Percentiles rank a stretch among this genome's conserved stretches.
Conservation (phyloP, 177 flowering plant genomes). For the Vitis hybrid region DNA sequence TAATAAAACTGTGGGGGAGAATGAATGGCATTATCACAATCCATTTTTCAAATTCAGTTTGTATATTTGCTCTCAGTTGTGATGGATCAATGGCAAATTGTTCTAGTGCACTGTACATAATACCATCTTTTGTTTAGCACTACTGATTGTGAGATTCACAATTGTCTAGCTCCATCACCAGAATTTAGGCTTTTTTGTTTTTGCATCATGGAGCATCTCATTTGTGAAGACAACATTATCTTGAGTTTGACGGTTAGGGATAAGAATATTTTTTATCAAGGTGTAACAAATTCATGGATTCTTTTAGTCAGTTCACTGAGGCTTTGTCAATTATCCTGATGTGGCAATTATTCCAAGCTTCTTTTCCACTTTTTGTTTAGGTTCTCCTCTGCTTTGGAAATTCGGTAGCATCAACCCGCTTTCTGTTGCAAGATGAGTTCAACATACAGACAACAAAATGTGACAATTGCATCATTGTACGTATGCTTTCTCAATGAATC, state of each 20-base stretch:
- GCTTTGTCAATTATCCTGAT: conserved; percentile 1
- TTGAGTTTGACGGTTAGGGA: background rate
- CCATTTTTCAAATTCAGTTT: too few species aligned
- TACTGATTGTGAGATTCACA: background rate
- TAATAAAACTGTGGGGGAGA: too few species aligned
- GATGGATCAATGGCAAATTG: too few species aligned
- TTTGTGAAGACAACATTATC: background rate
- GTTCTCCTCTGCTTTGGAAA: conserved; percentile 86
- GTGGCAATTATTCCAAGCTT: background rate
- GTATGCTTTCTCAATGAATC: conserved; percentile 36
- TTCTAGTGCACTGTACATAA: background rate
- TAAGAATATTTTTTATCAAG: background rate
- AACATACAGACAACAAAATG: conserved; percentile 90
- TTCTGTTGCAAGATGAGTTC: conserved; percentile 94
- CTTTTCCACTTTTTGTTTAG: conserved; percentile 34
- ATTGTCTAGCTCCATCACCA: background rate
- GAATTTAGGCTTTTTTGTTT: background rate
- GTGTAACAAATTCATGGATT: background rate
- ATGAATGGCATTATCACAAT: too few species aligned
- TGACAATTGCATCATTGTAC: conserved; percentile 93
- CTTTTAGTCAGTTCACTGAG: background rate
- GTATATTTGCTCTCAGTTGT: too few species aligned
- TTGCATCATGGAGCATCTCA: background rate
- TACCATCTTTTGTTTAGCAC: background rate
- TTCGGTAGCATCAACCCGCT: conserved; percentile 95